Conservation (phyloP, 768 basidiomycete species). For the Phaeotremella fagi region DNA sequence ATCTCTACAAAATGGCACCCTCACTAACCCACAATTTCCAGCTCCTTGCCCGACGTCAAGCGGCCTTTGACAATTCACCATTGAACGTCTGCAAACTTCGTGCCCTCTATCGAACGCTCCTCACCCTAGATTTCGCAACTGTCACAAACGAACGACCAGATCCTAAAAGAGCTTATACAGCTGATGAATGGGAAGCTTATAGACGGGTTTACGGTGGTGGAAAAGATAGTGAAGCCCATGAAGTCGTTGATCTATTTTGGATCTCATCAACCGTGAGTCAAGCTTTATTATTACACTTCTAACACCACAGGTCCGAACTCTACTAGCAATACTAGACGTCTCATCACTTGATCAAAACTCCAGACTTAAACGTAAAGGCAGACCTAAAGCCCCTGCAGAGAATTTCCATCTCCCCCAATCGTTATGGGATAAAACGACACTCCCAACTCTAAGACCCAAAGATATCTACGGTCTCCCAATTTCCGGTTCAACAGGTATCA, state of each 20-base stretch:
- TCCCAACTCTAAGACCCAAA: slow-evolving; percentile 32
- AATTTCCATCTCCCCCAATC: slow-evolving; percentile 34
- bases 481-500: slow-evolving; percentile 22
- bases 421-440: slow-evolving; percentile 27
- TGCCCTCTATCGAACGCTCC: slow-evolving; percentile 37
- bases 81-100: slow-evolving; percentile 35
- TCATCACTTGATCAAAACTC: slow-evolving; percentile 26
- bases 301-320: slow-evolving; percentile 23
- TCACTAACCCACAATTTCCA: slow-evolving; percentile 2
- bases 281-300: too few relatives aligned
- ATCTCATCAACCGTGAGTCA: slow-evolving; percentile 29
- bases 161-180: slow-evolving; percentile 28
- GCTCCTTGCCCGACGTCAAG: slow-evolving; percentile 34
- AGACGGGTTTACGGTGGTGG: slow-evolving; percentile 17
- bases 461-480: slow-evolving; percentile 31
- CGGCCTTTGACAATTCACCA: slow-evolving; percentile 38
- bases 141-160: slow-evolving; percentile 36
- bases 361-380: slow-evolving; percentile 26
- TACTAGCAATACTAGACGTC: slow-evolving; percentile 32
- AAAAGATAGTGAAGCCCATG: slow-evolving; percentile 26
- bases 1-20: not conserved
- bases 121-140: slow-evolving; percentile 40
- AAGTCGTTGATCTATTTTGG: slow-evolving; percentile 40
- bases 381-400: slow-evolving; percentile 34
- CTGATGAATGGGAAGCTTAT: slow-evolving; percentile 41